Evolutionary conservation across 2,329 filamentous ascomycete genomes (phyloP), one percentile per base, ranked within the genome.

Genomic region (Aspergillus sp.): DNA sequence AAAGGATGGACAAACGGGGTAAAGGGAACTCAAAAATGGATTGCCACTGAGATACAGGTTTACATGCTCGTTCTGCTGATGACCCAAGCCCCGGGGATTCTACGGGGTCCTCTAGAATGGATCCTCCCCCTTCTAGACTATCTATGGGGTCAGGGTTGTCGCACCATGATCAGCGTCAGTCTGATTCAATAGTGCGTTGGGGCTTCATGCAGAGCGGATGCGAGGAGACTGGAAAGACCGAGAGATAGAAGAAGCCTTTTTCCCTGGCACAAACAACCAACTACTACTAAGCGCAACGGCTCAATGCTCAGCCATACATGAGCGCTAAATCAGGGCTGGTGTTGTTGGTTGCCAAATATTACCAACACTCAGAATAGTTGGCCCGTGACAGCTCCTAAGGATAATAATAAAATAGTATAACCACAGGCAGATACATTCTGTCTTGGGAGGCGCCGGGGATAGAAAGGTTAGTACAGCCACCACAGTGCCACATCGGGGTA

Each of bases 181-280:
- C 30, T 50, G 47, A 32, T 50, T 50, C 47, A 50, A 50, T 50
- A 50, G 47, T 50, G 47, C 30, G 47, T 19, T 50, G 47, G 47
- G 47, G 47, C 47, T 8, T 32, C 25, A 32, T 50, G 47, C 47
- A 50, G 25, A 50, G 47, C 47, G 47, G 47, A 50, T 50, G 47
- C 25, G 47, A 50, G 47, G 47, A 50, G 47, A 30, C 23, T 36
- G 32, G 32, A 36, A 36, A 36, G 32, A 36, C 11, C 32, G 32
- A 36, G 32, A 36, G 11, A 36, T 36, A 36, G 32, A 36, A 36
- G 32, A 36, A 36, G 32, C 32, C 32, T 15, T 36, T 36, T 15
- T 36, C 32, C 11, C 32, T 36, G 32, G 11, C 11, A 36, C 32
- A 36, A 36, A 36, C 4, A 13, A 36, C 32, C 5, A 36, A 36